phyloP scores from a whole-genome alignment of 495 filamentous ascomycete genomes.

The Penicillium simplicissimum region DNA sequence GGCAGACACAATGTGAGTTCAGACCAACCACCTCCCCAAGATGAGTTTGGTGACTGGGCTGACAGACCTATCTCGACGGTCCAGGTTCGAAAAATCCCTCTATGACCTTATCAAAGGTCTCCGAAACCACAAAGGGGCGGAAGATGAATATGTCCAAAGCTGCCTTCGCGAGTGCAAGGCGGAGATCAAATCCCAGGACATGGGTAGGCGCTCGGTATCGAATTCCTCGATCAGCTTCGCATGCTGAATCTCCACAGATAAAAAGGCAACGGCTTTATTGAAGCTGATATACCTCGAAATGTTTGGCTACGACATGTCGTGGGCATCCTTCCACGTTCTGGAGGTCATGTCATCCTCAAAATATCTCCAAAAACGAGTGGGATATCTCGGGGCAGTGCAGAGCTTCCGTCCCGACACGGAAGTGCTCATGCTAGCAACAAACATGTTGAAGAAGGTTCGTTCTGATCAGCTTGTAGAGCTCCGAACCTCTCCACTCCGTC shows the following conservation, averaged over 20 bases:
- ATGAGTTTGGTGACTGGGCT: not conserved
- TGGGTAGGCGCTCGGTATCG: constrained; percentile 57
- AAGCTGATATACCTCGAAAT: constrained; percentile 98
- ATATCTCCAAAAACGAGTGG: constrained; percentile 91
- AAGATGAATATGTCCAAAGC: constrained; percentile 89
- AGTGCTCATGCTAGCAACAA: constrained; percentile 96
- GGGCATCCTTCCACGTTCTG: constrained; percentile 96
- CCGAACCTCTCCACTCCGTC: not conserved
- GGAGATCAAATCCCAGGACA: constrained; percentile 87
- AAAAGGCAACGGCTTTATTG: constrained; percentile 92
- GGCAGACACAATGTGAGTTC: constrained; percentile 14
- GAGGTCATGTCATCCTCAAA: constrained; percentile 97
- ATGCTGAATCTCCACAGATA: constrained; percentile 57
- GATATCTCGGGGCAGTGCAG: constrained; percentile 94
- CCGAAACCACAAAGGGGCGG: constrained; percentile 88
- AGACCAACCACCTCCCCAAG: not conserved
- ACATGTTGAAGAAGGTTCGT: constrained; percentile 87
- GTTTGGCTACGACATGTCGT: constrained; percentile 99
- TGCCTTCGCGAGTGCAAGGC: constrained; percentile 90
- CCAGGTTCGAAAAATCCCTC: constrained; percentile 97
- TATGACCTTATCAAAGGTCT: constrained; percentile 98
- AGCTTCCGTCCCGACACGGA: constrained; percentile 95
- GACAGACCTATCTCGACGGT: constrained; percentile 2
- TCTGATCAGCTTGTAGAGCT: not conserved
- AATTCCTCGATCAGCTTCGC: not conserved